These are phyloP conservation scores for Plasmodium adleri DNA, from an alignment of 169 alveolate genomes.

Conservation along the genomic window DNA sequence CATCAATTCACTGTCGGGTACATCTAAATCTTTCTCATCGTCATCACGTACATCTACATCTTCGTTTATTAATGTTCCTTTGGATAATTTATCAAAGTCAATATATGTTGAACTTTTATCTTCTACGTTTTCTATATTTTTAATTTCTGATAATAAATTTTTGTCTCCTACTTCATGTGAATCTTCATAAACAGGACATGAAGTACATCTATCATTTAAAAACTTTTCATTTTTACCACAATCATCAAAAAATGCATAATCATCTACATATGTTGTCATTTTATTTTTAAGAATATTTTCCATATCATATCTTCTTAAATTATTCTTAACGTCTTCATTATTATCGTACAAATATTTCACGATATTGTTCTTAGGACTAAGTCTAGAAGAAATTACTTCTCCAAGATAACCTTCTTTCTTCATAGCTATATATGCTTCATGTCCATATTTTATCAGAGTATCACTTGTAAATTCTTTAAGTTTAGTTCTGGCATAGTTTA, in stretches of 20 bases:
- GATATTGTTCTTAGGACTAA: not conserved
- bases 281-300: conserved; percentile 10
- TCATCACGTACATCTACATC: no score
- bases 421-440: not conserved
- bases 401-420: not conserved
- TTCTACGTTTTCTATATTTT: no score
- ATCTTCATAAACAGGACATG: not conserved
- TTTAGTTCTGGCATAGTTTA: not conserved
- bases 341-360: not conserved
- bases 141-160: no score
- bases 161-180: no score
- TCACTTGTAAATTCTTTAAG: conserved; percentile 17
- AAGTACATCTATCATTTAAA: conserved; percentile 14
- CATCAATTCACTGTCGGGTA: no score
- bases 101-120: no score
- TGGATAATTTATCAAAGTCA: no score
- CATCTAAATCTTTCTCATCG: no score
- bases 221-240: conserved; percentile 2
- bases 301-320: not conserved
- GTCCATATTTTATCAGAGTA: not conserved
- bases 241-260: conserved; percentile 16
- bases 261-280: conserved; percentile 17
- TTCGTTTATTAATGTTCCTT: no score
- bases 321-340: not conserved
- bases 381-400: conserved; percentile 1